Conservation (phyloP, 495 filamentous ascomycete genomes). For the Geoglossum glabrum region DNA sequence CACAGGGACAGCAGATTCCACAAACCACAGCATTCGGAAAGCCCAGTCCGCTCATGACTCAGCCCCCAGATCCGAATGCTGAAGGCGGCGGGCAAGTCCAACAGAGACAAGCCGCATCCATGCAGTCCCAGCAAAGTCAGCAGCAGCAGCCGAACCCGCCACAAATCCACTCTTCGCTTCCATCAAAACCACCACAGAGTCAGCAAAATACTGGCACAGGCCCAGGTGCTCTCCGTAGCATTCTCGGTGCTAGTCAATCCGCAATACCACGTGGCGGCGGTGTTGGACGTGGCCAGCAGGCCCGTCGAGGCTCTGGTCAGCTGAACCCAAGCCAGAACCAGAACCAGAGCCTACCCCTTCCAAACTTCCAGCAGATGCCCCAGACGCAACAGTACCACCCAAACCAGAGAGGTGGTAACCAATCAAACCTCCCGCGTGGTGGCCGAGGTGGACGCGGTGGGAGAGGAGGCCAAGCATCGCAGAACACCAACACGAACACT, state of each 20-base stretch:
- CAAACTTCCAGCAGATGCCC: slow-evolving; percentile 15
- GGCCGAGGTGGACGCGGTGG: slow-evolving; percentile 18
- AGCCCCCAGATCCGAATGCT: not conserved
- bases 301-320: slow-evolving; percentile 7
- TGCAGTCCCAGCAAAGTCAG: not conserved
- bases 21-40: not conserved
- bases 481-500: slow-evolving; percentile 14
- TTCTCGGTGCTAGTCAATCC: not conserved
- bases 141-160: not conserved
- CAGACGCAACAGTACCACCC: not conserved
- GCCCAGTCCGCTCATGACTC: not conserved
- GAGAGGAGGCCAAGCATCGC: slow-evolving; percentile 27
- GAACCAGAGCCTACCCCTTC: slow-evolving; percentile 13
- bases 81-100: not conserved
- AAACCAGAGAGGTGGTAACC: slow-evolving; percentile 1
- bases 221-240: not conserved
- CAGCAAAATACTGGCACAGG: slow-evolving; percentile 2
- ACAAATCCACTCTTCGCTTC: not conserved
- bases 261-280: not conserved
- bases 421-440: slow-evolving; percentile 14
- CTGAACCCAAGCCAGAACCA: slow-evolving; percentile 13
- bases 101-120: not conserved
- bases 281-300: not conserved
- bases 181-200: not conserved
- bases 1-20: not conserved